Evolutionary conservation across 495 filamentous ascomycete species (phyloP).

Genomic region (Chlorociboria aeruginascens): DNA sequence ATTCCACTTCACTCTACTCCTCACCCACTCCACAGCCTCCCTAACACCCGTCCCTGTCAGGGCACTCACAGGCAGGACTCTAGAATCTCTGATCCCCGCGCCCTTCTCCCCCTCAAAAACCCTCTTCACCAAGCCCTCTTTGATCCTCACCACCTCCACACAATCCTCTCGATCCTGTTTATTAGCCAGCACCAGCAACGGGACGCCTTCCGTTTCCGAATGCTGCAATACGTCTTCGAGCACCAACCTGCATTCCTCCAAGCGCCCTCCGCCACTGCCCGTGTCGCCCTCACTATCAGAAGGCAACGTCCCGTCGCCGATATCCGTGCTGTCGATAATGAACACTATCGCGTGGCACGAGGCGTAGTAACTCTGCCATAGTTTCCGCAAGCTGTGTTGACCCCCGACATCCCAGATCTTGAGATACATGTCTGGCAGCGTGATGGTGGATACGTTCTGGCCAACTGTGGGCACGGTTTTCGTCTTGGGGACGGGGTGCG

Average conservation of each 20-base stretch:
- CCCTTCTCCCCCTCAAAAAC: conserved; percentile 93
- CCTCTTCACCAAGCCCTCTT: conserved; percentile 86
- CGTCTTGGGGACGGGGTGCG: conserved; percentile 42
- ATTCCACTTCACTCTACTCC: conserved; percentile 88
- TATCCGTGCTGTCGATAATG: conserved; percentile 86
- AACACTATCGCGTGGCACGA: conserved; percentile 95
- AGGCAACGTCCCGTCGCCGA: conserved; percentile 60
- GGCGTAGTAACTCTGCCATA: conserved; percentile 94
- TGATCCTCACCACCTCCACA: conserved; percentile 91
- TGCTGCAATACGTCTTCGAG: conserved; percentile 78
- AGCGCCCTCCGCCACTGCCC: conserved; percentile 45
- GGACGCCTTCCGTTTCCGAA: conserved; percentile 78
- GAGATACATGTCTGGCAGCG: conserved; percentile 81
- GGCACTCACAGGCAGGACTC: conserved; percentile 85
- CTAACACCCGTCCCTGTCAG: conserved; percentile 82
- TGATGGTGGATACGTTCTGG: conserved; percentile 88
- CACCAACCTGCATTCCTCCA: conserved; percentile 82
- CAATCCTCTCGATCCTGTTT: conserved; percentile 98
- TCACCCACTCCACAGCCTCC: conserved; percentile 94
- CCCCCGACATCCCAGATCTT: conserved; percentile 99
- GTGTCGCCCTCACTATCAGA: not conserved
- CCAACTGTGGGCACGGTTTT: conserved; percentile 94
- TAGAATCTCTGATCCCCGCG: conserved; percentile 68
- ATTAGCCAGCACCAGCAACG: conserved; percentile 85
- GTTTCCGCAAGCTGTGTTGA: conserved; percentile 72